A percentile compares a stretch with the other conserved stretches of the same genome.
Evolutionary conservation across 495 filamentous ascomycete genomes (phyloP).

Genomic region (Elasticomyces elasticus): DNA sequence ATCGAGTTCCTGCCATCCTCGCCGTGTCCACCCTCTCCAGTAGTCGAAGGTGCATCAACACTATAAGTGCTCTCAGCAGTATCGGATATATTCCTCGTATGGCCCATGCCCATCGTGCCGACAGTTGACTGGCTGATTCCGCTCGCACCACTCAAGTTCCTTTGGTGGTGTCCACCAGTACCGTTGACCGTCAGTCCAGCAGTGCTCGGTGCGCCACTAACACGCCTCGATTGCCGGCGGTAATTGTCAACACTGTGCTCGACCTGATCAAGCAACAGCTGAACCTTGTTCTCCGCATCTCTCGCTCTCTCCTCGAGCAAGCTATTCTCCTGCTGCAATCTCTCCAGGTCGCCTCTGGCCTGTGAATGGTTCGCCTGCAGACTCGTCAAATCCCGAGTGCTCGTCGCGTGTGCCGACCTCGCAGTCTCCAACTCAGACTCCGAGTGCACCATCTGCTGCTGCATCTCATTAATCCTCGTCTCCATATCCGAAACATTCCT

Average conservation of each 20-base stretch:
- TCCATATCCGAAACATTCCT: slow-evolving; percentile 59
- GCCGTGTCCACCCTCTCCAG: not conserved
- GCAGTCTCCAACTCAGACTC: slow-evolving; percentile 59
- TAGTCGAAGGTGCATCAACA: not conserved
- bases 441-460: slow-evolving; percentile 52
- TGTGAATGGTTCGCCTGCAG: slow-evolving; percentile 41
- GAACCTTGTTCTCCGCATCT: slow-evolving; percentile 88
- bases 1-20: slow-evolving; percentile 58
- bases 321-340: slow-evolving; percentile 70
- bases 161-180: slow-evolving; percentile 13
- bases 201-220: slow-evolving; percentile 24
- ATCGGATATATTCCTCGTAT: slow-evolving; percentile 7
- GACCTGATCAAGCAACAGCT: slow-evolving; percentile 85
- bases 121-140: slow-evolving; percentile 9
- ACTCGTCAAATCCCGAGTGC: slow-evolving; percentile 47
- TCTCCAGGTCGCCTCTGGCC: slow-evolving; percentile 56
- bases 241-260: slow-evolving; percentile 90
- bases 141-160: slow-evolving; percentile 31
- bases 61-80: slow-evolving; percentile 12
- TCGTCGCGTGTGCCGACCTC: slow-evolving; percentile 44
- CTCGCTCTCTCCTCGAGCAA: slow-evolving; percentile 69
- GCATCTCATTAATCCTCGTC: slow-evolving; percentile 55
- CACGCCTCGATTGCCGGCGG: slow-evolving; percentile 60
- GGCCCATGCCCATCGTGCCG: not conserved
- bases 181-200: slow-evolving; percentile 18